phyloP scores from a whole-genome alignment of 805 yeast species.

The Wickerhamomyces subpelliculosus region DNA sequence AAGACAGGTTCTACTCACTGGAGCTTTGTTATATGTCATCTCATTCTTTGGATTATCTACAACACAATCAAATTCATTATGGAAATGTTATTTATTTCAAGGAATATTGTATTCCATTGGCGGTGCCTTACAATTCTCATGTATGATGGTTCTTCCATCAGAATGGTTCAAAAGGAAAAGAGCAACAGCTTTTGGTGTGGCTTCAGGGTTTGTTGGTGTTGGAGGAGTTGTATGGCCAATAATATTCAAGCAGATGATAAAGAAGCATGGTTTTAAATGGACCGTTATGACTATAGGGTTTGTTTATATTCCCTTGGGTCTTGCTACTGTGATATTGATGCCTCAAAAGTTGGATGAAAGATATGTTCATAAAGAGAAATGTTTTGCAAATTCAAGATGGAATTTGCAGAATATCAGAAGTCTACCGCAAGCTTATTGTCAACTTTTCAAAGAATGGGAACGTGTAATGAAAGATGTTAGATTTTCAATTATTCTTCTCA shows the following conservation, averaged over 20 bases:
- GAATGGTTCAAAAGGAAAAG: constrained; percentile 65
- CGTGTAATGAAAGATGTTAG: constrained; percentile 5
- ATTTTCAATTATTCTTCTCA: constrained; percentile 6
- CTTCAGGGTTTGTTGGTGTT: constrained; percentile 43
- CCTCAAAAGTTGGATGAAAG: constrained; percentile 12
- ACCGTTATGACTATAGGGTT: constrained; percentile 15
- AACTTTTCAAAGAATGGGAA: constrained; percentile 9
- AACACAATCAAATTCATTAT: constrained; percentile 9
- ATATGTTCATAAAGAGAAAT: constrained; percentile 8
- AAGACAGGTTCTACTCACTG: constrained; percentile 7
- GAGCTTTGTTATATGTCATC: constrained; percentile 7
- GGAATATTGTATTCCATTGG: constrained; percentile 17
- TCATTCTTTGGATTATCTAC: constrained; percentile 17
- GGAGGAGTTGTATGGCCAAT: constrained; percentile 38
- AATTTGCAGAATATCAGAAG: constrained; percentile 5
- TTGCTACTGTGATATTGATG: constrained; percentile 8
- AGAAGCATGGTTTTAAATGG: constrained; percentile 13
- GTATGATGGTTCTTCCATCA: constrained; percentile 53
- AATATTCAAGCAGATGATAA: constrained; percentile 15
- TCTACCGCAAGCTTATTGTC: constrained; percentile 7
- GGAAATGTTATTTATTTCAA: constrained; percentile 22
- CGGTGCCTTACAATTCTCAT: constrained; percentile 43
- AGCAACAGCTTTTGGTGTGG: constrained; percentile 44
- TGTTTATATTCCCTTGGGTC: constrained; percentile 14
- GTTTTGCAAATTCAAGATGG: constrained; percentile 14